Base-by-base conservation (phyloP, 257 asterid species). In the Leonotis leonurus region DNA sequence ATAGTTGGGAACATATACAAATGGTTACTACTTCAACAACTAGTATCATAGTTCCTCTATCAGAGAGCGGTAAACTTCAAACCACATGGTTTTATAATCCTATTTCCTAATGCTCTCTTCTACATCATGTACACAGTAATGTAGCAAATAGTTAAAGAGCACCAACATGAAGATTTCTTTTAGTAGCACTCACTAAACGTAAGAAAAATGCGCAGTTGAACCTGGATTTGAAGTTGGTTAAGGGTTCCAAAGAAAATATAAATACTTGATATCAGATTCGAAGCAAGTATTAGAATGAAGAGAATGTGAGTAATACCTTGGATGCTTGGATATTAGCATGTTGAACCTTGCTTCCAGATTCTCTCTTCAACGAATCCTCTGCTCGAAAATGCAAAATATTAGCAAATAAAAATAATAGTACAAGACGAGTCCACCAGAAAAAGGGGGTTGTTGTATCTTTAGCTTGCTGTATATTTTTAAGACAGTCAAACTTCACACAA, bases 241-340 rank as follows among this genome's bases (percentile, higher is more conserved):
- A 20, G 11, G 35, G 45, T 39, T 55, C 54, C 20, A 10, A 41
- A 20, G n/a, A n/a, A 18, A 14, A 16, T 37, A 30, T 26, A 14
- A 14, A 36, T 55, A 21, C 68, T 10, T 36, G 39, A 17, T 18
- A 44, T 43, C 39, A 14, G 40, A 52, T 14, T 4, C 21, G 11
- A 50, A 22, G 39, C 52, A 41, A 17, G 48, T 8, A 7, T 12
- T 24, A 14, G 7, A 20, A 33, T 7, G 33, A 56, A 14, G 50
- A 54, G 21, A 52, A 8, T 12, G n/a, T n/a, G 16, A 9, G 33
- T 20, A 45, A 18, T 64, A 90, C 98, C 98, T 90, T 91, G 7
- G 98, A 89, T 37, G 98, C 98, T 73, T 91, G 98, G 65, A 90
- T 90, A 65, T 88, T 90, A 10, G 83, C 91, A 81, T 83, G 85